Percentiles rank a stretch among this genome's conserved stretches.
Conservation (phyloP, 495 filamentous ascomycete genomes). For the Aspergillus wentii region DNA sequence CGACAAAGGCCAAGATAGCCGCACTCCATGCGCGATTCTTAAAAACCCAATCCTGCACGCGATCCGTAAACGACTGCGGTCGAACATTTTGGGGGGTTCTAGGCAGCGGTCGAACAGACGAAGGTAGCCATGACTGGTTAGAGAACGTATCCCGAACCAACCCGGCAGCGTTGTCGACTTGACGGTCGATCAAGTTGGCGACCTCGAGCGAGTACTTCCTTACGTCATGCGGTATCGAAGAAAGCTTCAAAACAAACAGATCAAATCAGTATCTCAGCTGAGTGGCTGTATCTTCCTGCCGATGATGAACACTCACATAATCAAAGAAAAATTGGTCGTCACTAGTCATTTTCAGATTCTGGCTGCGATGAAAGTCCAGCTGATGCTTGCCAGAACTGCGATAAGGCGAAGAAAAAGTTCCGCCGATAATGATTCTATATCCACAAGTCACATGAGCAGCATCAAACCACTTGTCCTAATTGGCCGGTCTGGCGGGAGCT, state of each 20-base stretch:
- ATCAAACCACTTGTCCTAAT: too few relatives aligned
- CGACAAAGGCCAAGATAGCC: slow-evolving; percentile 61
- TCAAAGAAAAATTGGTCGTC: slow-evolving; percentile 49
- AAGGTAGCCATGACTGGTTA: slow-evolving; percentile 63
- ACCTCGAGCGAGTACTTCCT: slow-evolving; percentile 57
- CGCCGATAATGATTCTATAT: slow-evolving; percentile 5
- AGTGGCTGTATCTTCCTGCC: not conserved
- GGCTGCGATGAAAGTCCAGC: slow-evolving; percentile 4
- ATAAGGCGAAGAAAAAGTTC: slow-evolving; percentile 1
- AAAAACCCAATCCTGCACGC: slow-evolving; percentile 56
- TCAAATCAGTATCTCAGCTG: slow-evolving; percentile 8
- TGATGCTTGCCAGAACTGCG: not conserved
- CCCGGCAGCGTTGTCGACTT: slow-evolving; percentile 65
- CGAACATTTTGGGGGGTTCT: slow-evolving; percentile 42
- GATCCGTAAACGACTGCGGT: slow-evolving; percentile 32
- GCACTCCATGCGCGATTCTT: slow-evolving; percentile 66
- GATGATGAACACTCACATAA: slow-evolving; percentile 28
- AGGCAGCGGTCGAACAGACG: slow-evolving; percentile 54
- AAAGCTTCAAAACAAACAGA: slow-evolving; percentile 46
- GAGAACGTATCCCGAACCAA: slow-evolving; percentile 58
- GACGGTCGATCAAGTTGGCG: slow-evolving; percentile 71
- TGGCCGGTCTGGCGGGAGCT: too few relatives aligned
- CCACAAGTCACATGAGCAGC: slow-evolving; percentile 18
- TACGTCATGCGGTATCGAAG: slow-evolving; percentile 68
- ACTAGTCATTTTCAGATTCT: slow-evolving; percentile 40